Percentiles rank a stretch among this genome's conserved stretches.
These are phyloP conservation scores for Rhodocollybia butyracea DNA, from an alignment of 768 basidiomycete species.

Conservation along the genomic window DNA sequence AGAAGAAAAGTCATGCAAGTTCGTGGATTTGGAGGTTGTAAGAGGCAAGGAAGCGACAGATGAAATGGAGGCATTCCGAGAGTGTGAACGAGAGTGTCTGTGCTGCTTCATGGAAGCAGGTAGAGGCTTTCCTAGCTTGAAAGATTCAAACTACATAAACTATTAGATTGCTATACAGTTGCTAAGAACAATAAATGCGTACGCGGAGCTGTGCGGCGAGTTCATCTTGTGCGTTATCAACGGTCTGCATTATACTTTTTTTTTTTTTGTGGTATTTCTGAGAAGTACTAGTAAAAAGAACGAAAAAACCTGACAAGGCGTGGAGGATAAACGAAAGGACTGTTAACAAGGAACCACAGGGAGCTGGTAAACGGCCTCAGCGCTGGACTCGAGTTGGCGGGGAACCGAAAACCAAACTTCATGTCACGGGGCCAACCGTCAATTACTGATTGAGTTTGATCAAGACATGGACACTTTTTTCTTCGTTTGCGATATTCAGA, in stretches of 20 bases:
- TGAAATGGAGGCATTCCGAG: conserved; percentile 62
- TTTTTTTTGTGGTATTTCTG: conserved; percentile 7
- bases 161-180: neutral
- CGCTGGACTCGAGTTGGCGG: neutral
- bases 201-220: conserved; percentile 41
- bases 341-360: conserved; percentile 7
- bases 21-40: conserved; percentile 34
- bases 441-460: neutral
- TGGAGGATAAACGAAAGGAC: conserved; percentile 35
- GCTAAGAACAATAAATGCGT: conserved; percentile 15
- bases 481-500: conserved; percentile 84
- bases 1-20: conserved; percentile 23
- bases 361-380: conserved; percentile 1
- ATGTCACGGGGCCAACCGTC: neutral
- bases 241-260: conserved; percentile 19
- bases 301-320: conserved; percentile 32
- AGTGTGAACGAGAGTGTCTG: conserved; percentile 66
- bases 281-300: conserved; percentile 21
- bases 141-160: conserved; percentile 59
- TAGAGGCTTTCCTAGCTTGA: conserved; percentile 60
- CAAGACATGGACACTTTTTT: conserved; percentile 48
- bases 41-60: conserved; percentile 39
- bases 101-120: conserved; percentile 35
- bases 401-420: neutral
- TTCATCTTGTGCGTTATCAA: conserved; percentile 30